These are phyloP conservation scores for Poterioochromonas sp. DNA, from an alignment of 352 stramenopile genomes.

Conservation along the genomic window DNA sequence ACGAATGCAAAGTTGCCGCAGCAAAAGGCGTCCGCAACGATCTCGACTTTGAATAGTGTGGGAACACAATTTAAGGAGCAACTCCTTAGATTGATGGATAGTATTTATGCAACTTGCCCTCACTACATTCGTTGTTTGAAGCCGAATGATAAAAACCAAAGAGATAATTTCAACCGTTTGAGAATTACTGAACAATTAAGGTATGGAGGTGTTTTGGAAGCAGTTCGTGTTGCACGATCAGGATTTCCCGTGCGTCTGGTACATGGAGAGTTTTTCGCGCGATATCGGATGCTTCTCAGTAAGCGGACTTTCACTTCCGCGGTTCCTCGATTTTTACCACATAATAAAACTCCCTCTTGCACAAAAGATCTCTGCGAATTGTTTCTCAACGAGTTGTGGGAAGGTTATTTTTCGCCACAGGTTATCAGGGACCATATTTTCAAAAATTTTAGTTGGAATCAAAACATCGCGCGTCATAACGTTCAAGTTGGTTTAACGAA, in stretches of 20 bases:
- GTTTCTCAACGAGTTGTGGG: not conserved
- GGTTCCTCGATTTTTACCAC: not conserved
- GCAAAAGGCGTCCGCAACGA: not conserved
- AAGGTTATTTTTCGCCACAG: no score
- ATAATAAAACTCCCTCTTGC: not conserved
- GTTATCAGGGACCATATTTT: not conserved
- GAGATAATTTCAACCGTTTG: conserved; percentile 70
- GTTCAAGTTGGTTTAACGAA: conserved; percentile 45
- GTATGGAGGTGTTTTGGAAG: conserved; percentile 96
- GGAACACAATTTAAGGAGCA: conserved; percentile 21
- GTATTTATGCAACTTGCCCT: conserved; percentile 70
- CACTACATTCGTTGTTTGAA: conserved; percentile 92
- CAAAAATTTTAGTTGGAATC: not conserved
- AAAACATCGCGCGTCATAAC: not conserved
- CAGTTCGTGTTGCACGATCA: conserved; percentile 89
- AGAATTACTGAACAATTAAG: conserved; percentile 86
- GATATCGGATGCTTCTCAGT: conserved; percentile 41
- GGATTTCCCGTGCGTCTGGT: conserved; percentile 91
- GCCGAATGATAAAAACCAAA: conserved; percentile 70
- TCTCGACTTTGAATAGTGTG: not conserved
- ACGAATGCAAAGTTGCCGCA: not conserved
- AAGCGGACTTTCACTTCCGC: not conserved
- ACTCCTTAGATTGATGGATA: conserved; percentile 58
- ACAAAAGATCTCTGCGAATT: conserved; percentile 24
- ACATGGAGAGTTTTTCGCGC: conserved; percentile 44